Conservation (phyloP, 805 yeast genomes). For the Yamadazyma laniorum region DNA sequence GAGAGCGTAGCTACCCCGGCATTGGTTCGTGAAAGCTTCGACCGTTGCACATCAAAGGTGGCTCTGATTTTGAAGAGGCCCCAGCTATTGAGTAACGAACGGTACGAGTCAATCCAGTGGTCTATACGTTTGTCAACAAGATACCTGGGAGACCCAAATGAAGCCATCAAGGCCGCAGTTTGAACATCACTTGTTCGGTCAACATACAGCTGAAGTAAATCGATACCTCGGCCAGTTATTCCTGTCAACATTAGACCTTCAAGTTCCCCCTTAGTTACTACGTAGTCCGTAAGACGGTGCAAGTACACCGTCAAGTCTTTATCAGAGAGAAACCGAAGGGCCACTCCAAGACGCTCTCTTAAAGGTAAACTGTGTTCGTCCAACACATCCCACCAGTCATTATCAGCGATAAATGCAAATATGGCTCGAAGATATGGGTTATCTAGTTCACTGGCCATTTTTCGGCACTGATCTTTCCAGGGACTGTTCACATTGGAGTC, state of each 20-base stretch:
- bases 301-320: slow-evolving; percentile 72
- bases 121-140: slow-evolving; percentile 71
- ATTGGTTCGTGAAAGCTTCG: slow-evolving; percentile 56
- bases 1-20: slow-evolving; percentile 47
- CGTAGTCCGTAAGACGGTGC: slow-evolving; percentile 65
- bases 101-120: slow-evolving; percentile 73
- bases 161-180: slow-evolving; percentile 78
- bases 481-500: slow-evolving; percentile 60
- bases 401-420: slow-evolving; percentile 90
- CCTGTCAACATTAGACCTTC: slow-evolving; percentile 93
- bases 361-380: slow-evolving; percentile 88
- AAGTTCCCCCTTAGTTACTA: slow-evolving; percentile 74
- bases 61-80: slow-evolving; percentile 75
- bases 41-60: slow-evolving; percentile 76
- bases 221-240: slow-evolving; percentile 80
- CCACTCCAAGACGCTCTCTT: slow-evolving; percentile 87
- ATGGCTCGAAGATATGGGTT: slow-evolving; percentile 89
- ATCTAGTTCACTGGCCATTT: slow-evolving; percentile 81
- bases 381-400: slow-evolving; percentile 94
- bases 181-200: slow-evolving; percentile 89
- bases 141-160: slow-evolving; percentile 82
- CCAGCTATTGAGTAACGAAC: slow-evolving; percentile 76
- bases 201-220: slow-evolving; percentile 79
- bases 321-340: slow-evolving; percentile 80
- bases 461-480: slow-evolving; percentile 92